Percentiles rank a stretch among this genome's conserved stretches.
phyloP scores from a whole-genome alignment of 2,329 filamentous ascomycete genomes.

The Knufia fluminis region DNA sequence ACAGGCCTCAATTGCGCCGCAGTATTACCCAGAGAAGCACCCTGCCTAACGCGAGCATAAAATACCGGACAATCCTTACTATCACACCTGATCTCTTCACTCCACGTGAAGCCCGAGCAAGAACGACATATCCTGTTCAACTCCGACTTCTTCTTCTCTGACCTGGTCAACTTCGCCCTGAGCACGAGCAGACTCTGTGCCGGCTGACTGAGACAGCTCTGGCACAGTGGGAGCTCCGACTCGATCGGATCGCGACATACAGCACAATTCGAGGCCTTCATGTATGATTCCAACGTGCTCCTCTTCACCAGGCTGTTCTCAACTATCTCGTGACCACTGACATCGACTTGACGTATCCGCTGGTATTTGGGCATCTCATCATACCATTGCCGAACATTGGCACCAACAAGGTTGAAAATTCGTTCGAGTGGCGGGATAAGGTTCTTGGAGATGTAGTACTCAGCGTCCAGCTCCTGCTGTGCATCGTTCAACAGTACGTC shows the following conservation, averaged over 20 bases:
- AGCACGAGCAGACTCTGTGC: conserved; percentile 56
- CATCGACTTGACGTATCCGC: conserved; percentile 57
- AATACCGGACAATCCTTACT: conserved; percentile 90
- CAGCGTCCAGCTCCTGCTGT: conserved; percentile 73
- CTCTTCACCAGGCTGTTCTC: conserved; percentile 35
- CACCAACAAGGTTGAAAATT: conserved; percentile 93
- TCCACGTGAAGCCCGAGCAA: conserved; percentile 63
- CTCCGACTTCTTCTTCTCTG: conserved; percentile 56
- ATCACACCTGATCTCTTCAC: conserved; percentile 76
- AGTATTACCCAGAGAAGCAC: conserved; percentile 30
- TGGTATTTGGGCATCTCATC: conserved; percentile 93
- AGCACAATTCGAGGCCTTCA: conserved; percentile 69
- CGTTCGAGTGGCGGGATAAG: conserved; percentile 88
- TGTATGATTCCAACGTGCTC: conserved; percentile 87
- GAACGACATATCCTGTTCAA: conserved; percentile 66
- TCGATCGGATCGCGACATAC: conserved; percentile 59
- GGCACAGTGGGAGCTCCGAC: conserved; percentile 31
- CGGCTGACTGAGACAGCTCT: conserved; percentile 28
- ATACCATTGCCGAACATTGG: conserved; percentile 84
- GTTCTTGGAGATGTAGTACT: conserved; percentile 97
- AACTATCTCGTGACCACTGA: conserved; percentile 23
- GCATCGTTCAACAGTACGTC: conserved; percentile 70
- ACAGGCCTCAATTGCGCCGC: conserved; percentile 31
- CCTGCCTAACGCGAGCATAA: conserved; percentile 46
- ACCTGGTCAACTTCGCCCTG: conserved; percentile 49